Conservation (phyloP, 1,284 basidiomycete species). For the Moniliella sp. region DNA sequence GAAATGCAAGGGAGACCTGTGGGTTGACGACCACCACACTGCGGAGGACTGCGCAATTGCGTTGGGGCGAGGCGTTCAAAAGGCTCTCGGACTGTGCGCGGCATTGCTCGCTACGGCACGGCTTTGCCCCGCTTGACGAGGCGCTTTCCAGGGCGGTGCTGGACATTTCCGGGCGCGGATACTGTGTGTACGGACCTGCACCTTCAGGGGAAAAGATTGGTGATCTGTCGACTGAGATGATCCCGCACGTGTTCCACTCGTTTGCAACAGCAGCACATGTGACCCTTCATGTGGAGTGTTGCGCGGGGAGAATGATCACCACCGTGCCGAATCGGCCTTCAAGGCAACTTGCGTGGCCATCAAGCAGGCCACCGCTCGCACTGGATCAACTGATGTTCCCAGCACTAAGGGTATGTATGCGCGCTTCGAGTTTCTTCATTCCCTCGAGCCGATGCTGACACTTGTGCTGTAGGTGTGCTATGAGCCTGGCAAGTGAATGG, state of each 20-base stretch:
- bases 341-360: conserved; percentile 91
- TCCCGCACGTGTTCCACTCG: conserved; percentile 78
- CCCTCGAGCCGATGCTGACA: not conserved
- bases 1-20: conserved; percentile 79
- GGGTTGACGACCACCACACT: conserved; percentile 97
- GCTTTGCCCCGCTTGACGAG: conserved; percentile 88
- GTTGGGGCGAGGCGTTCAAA: conserved; percentile 81
- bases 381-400: conserved; percentile 73
- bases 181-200: conserved; percentile 76
- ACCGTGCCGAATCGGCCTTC: conserved; percentile 87
- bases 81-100: conserved; percentile 76
- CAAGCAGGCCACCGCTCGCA: conserved; percentile 69
- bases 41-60: conserved; percentile 84
- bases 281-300: conserved; percentile 83
- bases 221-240: conserved; percentile 68
- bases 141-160: conserved; percentile 72
- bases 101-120: conserved; percentile 83
- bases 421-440: not conserved
- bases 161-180: conserved; percentile 89
- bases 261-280: conserved; percentile 76
- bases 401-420: conserved; percentile 64
- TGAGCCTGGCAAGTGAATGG: no score
- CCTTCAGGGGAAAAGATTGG: conserved; percentile 82
- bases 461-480: no score
- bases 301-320: conserved; percentile 88